Evolutionary conservation across 805 yeast species (phyloP).

Genomic region (Hemisphaericaspora nanyangensis): DNA sequence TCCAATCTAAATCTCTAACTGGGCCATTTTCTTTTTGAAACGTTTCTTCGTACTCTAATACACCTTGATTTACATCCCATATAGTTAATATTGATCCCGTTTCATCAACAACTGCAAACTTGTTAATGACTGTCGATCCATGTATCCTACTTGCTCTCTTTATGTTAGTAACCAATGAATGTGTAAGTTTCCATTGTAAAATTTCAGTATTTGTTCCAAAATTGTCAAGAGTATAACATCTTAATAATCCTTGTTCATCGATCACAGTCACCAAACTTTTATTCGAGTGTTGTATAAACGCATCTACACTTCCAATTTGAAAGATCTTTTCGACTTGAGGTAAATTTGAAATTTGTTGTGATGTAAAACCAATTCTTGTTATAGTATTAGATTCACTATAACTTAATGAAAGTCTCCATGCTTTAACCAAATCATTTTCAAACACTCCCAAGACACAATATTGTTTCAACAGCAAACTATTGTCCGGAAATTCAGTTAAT

Average conservation of each 20-base stretch:
- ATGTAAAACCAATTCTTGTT: conserved; percentile 14
- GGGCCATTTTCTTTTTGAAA: conserved; percentile 28
- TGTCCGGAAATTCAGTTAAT: conserved; percentile 12
- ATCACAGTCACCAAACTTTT: conserved; percentile 52
- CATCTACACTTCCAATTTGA: conserved; percentile 46
- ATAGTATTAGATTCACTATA: conserved; percentile 10
- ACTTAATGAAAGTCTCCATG: conserved; percentile 38
- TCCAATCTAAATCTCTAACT: conserved; percentile 84
- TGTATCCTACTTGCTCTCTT: conserved; percentile 49
- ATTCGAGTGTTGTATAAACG: conserved; percentile 17
- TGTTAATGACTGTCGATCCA: conserved; percentile 68
- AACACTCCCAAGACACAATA: conserved; percentile 52
- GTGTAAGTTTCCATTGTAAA: conserved; percentile 54
- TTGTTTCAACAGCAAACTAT: neutral
- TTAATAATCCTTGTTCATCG: conserved; percentile 34
- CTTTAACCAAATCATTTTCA: conserved; percentile 26
- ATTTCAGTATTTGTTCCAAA: conserved; percentile 24
- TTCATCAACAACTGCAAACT: conserved; percentile 69
- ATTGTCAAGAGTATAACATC: conserved; percentile 8
- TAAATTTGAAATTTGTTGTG: conserved; percentile 33
- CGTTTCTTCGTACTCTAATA: conserved; percentile 58
- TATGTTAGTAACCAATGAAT: conserved; percentile 54
- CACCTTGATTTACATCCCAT: conserved; percentile 74
- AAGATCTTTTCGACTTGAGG: conserved; percentile 38
- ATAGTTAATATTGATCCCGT: conserved; percentile 51